phyloP scores from a whole-genome alignment of 805 yeast species.

The Saccharomycopsis olivae region DNA sequence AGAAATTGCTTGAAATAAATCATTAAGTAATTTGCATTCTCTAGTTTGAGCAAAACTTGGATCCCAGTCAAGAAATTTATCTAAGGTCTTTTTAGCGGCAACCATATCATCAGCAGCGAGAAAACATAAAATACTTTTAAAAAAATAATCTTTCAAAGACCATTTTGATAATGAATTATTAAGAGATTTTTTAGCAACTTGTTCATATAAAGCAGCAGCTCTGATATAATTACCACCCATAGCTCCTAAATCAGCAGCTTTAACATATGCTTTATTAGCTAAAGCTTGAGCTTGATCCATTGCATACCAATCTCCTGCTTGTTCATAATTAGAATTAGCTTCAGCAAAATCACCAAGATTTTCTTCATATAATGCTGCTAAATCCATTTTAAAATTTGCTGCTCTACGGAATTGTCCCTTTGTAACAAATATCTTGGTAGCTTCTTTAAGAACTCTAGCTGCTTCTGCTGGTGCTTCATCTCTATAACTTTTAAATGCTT shows the following conservation, averaged over 20 bases:
- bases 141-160: conserved; percentile 86
- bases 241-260: conserved; percentile 84
- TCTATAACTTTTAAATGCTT: conserved; percentile 81
- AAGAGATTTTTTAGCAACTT: conserved; percentile 63
- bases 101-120: conserved; percentile 79
- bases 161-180: conserved; percentile 73
- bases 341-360: conserved; percentile 53
- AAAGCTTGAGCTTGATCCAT: conserved; percentile 91
- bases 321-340: conserved; percentile 74
- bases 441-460: conserved; percentile 63
- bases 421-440: conserved; percentile 73
- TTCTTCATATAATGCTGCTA: conserved; percentile 77
- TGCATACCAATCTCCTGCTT: conserved; percentile 92
- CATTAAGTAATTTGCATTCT: conserved; percentile 60
- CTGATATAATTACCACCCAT: conserved; percentile 58
- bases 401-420: conserved; percentile 95
- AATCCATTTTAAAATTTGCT: conserved; percentile 81
- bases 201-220: conserved; percentile 71
- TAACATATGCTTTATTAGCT: conserved; percentile 77
- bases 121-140: conserved; percentile 73
- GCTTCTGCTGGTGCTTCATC: conserved; percentile 66
- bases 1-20: conserved; percentile 61
- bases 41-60: conserved; percentile 61
- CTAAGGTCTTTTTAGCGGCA: conserved; percentile 68
- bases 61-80: conserved; percentile 58